These are phyloP conservation scores for Moringa oleifera DNA, from an alignment of 345 rosid species.

Conservation along the genomic window DNA sequence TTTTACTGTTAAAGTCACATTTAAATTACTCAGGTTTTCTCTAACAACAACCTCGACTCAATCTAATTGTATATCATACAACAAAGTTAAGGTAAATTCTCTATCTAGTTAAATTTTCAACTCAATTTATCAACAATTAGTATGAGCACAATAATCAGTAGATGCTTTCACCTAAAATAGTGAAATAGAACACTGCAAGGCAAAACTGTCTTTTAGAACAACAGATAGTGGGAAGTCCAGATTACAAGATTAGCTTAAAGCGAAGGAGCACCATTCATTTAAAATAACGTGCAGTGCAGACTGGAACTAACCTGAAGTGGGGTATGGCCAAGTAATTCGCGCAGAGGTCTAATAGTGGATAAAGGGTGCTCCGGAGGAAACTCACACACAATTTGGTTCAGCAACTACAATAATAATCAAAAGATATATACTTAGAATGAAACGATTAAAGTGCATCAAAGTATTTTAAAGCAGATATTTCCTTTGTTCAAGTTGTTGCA, in stretches of 20 bases:
- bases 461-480: constrained; percentile 1
- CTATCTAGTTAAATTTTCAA: neutral
- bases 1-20: neutral
- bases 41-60: neutral
- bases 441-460: neutral
- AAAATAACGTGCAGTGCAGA: constrained; percentile 4
- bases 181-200: neutral
- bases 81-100: neutral
- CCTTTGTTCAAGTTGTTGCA: neutral
- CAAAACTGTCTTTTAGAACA: neutral
- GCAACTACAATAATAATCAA: constrained; percentile 45
- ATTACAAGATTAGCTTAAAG: constrained; percentile 2
- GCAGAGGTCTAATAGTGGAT: constrained; percentile 76
- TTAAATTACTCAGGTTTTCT: neutral
- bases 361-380: constrained; percentile 95
- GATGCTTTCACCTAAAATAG: neutral
- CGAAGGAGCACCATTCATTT: neutral
- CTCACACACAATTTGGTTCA: constrained; percentile 95
- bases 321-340: constrained; percentile 94
- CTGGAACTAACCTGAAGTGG: constrained; percentile 69
- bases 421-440: neutral
- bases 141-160: neutral
- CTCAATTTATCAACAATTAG: neutral
- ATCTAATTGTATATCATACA: neutral
- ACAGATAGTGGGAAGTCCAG: constrained; percentile 1